phyloP scores from a whole-genome alignment of 2,329 filamentous ascomycete species.

The Trichoderma asperellum region DNA sequence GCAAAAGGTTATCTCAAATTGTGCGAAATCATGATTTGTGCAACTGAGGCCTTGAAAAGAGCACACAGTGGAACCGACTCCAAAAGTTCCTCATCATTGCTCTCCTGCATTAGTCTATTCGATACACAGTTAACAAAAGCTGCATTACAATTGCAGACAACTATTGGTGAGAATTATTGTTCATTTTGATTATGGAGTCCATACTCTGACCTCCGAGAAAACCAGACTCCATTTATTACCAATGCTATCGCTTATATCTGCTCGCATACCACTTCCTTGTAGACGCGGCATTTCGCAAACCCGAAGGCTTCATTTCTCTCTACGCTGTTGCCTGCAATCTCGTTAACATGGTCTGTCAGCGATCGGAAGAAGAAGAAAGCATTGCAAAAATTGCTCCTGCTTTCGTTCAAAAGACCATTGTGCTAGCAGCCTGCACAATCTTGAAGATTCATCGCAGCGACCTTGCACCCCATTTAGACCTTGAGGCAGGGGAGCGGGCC shows the following conservation, averaged over 20 bases:
- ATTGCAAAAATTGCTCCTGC: not conserved
- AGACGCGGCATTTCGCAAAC: slow-evolving; percentile 13
- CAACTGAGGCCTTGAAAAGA: slow-evolving; percentile 17
- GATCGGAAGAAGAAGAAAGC: not conserved
- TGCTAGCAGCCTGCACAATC: slow-evolving; percentile 54
- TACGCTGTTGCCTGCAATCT: slow-evolving; percentile 11
- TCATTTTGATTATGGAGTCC: not conserved
- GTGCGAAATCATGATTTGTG: slow-evolving; percentile 20
- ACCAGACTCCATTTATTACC: slow-evolving; percentile 9
- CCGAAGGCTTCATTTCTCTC: slow-evolving; percentile 8
- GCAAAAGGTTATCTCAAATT: not conserved
- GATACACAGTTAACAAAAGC: slow-evolving; percentile 10
- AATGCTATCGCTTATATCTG: slow-evolving; percentile 17
- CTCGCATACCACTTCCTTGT: slow-evolving; percentile 19
- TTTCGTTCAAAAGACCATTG: slow-evolving; percentile 36
- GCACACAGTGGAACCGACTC: not conserved
- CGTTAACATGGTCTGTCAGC: slow-evolving; percentile 2
- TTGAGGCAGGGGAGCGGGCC: slow-evolving; percentile 48
- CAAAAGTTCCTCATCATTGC: not conserved
- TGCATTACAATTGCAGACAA: slow-evolving; percentile 4
- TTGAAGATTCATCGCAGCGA: slow-evolving; percentile 54
- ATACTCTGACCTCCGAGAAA: not conserved
- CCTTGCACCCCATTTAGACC: slow-evolving; percentile 50
- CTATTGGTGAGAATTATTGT: not conserved
- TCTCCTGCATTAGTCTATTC: slow-evolving; percentile 20